phyloP scores from a whole-genome alignment of 257 asterid genomes.

The Ilex aquifolium region DNA sequence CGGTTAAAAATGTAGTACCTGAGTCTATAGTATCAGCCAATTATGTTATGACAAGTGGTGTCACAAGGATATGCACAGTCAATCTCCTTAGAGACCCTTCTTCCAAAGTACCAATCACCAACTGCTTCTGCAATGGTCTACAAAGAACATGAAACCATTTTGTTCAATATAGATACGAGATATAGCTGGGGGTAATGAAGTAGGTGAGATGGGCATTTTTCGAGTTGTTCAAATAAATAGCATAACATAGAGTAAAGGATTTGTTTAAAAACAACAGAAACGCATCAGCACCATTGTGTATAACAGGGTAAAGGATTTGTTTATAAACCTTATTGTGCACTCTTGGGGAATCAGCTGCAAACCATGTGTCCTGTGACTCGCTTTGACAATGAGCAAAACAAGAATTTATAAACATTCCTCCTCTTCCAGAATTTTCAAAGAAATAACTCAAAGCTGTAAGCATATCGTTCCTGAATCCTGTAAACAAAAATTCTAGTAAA shows the following conservation, averaged over 20 bases:
- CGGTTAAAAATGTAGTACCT: not conserved
- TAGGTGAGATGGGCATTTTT: too few relatives aligned
- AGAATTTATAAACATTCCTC: conserved; percentile 88
- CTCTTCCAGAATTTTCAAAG: conserved; percentile 53
- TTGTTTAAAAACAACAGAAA: too few relatives aligned
- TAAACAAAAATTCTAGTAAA: conserved; percentile 3
- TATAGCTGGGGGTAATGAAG: too few relatives aligned
- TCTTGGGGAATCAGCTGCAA: conserved; percentile 69
- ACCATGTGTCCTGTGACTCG: conserved; percentile 84
- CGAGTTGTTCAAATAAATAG: too few relatives aligned
- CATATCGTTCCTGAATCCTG: conserved; percentile 83
- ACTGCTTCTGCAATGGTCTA: conserved; percentile 86
- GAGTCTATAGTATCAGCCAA: conserved; percentile 26
- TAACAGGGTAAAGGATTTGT: not conserved
- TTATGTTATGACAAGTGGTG: conserved; percentile 55
- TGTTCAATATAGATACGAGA: too few relatives aligned
- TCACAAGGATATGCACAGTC: conserved; percentile 95
- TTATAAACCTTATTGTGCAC: conserved; percentile 56
- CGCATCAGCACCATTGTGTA: not conserved
- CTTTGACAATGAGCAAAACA: conserved; percentile 96
- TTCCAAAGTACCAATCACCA: conserved; percentile 96
- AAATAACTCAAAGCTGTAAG: conserved; percentile 45
- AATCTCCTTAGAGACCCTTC: conserved; percentile 55
- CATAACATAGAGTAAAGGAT: too few relatives aligned
- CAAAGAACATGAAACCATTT: not conserved